Conservation (phyloP, 2,329 filamentous ascomycete genomes). For the Decorospora gaudefroyi region DNA sequence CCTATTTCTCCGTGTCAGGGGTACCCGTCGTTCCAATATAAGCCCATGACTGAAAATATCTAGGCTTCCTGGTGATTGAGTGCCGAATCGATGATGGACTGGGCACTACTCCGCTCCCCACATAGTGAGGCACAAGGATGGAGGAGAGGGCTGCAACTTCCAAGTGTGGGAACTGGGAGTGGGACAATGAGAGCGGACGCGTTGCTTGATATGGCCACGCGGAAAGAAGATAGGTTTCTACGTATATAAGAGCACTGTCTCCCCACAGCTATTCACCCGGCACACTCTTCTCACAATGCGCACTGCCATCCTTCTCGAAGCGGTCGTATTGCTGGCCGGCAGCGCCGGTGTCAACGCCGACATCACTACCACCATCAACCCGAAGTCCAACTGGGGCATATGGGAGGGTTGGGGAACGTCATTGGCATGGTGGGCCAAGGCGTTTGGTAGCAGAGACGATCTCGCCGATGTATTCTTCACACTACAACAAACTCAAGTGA, state of each 20-base stretch:
- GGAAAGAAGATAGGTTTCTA: no score
- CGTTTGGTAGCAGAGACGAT: conserved; percentile 11
- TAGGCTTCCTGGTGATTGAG: background rate
- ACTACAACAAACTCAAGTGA: conserved; percentile 6
- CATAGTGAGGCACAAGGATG: no score
- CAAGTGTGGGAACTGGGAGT: background rate
- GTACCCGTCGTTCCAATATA: background rate
- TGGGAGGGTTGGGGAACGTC: conserved; percentile 17
- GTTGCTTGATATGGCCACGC: no score
- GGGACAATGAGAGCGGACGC: conserved; percentile 1
- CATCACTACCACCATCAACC: conserved; percentile 6
- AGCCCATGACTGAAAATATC: background rate
- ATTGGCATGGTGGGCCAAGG: conserved; percentile 15
- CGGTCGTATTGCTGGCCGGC: conserved; percentile 6
- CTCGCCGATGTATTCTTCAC: conserved; percentile 15
- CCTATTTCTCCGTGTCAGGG: conserved; percentile 4
- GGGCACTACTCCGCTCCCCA: conserved; percentile 2
- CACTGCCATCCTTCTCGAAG: conserved; percentile 3
- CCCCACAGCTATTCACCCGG: no score
- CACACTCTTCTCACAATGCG: conserved; percentile 2
- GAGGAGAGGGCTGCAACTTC: conserved; percentile 1
- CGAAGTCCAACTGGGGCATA: conserved; percentile 12
- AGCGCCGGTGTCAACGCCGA: conserved; percentile 8
- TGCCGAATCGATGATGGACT: background rate
- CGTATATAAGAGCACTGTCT: no score